Conservation (phyloP, 78 protist genomes). For the slime mould (Dictyostelium discoideum) region DNA sequence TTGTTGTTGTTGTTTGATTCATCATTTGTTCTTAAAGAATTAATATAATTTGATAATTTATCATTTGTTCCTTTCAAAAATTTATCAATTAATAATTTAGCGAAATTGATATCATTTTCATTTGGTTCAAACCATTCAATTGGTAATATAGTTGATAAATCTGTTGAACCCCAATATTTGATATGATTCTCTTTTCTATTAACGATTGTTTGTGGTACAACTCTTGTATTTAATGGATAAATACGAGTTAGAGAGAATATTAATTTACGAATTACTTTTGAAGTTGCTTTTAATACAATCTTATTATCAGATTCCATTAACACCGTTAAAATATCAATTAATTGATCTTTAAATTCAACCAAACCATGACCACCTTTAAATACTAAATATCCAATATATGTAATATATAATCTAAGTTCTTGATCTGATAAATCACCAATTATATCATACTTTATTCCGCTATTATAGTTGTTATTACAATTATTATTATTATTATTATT, state of each 20-base stretch:
- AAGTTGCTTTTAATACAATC: not conserved
- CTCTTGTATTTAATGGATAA: slow-evolving; percentile 48
- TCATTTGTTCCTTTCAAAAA: not conserved
- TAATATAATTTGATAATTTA: not conserved
- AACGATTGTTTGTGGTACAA: not conserved
- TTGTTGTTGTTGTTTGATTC: not conserved
- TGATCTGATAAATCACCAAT: slow-evolving; percentile 42
- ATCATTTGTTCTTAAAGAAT: not conserved
- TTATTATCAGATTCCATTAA: slow-evolving; percentile 42
- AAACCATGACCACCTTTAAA: slow-evolving; percentile 33
- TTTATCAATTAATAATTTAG: slow-evolving; percentile 32
- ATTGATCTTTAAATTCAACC: not conserved
- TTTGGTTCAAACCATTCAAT: slow-evolving; percentile 77
- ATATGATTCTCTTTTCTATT: slow-evolving; percentile 15
- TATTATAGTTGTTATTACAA: too few relatives aligned
- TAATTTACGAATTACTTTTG: slow-evolving; percentile 46
- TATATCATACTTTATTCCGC: not conserved
- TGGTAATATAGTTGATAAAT: not conserved
- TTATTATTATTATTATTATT: not conserved
- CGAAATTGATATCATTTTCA: slow-evolving; percentile 20
- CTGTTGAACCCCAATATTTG: slow-evolving; percentile 56
- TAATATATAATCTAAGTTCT: slow-evolving; percentile 51
- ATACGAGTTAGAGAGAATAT: slow-evolving; percentile 43
- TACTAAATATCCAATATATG: slow-evolving; percentile 44
- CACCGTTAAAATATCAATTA: slow-evolving; percentile 8